These are phyloP conservation scores for Ophiosphaerella herpotricha DNA, from an alignment of 2,329 filamentous ascomycete species.

Conservation along the genomic window DNA sequence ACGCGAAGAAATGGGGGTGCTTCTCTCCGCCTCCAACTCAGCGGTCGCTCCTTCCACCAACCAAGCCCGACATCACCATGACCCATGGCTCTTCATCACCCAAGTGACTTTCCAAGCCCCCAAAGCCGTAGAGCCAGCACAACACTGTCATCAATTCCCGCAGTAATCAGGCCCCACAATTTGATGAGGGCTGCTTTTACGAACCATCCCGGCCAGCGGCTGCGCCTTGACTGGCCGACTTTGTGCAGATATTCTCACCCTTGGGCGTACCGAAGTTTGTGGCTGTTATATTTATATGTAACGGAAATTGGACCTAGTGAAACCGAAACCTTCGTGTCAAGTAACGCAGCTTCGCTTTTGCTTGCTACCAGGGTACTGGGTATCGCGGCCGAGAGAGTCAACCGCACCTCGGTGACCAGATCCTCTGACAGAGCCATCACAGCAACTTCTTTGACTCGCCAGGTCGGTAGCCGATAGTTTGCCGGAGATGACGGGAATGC, in stretches of 20 bases:
- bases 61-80: constrained; percentile 28
- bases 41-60: too few species aligned
- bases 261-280: neutral
- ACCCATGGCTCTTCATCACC: constrained; percentile 4
- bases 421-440: neutral
- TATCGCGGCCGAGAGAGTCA: constrained; percentile 7
- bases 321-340: constrained; percentile 1
- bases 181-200: neutral
- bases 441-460: neutral
- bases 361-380: constrained; percentile 12
- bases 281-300: constrained; percentile 1
- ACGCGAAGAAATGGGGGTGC: constrained; percentile 20
- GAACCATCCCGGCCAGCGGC: too few species aligned
- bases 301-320: constrained; percentile 8
- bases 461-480: constrained; percentile 7
- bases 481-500: constrained; percentile 16
- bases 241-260: neutral
- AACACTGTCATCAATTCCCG: constrained; percentile 7
- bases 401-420: neutral
- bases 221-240: too few species aligned
- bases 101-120: neutral
- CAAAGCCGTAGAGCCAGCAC: constrained; percentile 1
- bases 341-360: too few species aligned
- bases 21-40: constrained; percentile 2
- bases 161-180: constrained; percentile 1